Evolutionary conservation across 441 rosid species (phyloP).

Genomic region (Eutrema salsugineum): DNA sequence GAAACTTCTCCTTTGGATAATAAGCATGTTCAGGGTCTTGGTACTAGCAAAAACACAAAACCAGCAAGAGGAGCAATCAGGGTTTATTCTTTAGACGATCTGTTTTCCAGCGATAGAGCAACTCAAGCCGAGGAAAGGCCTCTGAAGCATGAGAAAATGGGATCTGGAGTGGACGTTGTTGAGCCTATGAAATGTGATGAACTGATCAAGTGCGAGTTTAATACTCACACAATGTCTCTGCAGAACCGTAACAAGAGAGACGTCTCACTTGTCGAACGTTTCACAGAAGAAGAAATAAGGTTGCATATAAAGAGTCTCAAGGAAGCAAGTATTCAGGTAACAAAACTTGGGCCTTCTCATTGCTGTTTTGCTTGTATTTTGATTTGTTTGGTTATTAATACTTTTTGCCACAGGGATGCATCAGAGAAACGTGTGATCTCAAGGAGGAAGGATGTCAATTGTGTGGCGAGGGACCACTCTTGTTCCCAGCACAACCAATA

Average conservation of each 20-base stretch:
- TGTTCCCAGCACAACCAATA: slow-evolving; percentile 46
- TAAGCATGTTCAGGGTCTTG: background rate
- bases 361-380: background rate
- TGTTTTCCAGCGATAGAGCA: background rate
- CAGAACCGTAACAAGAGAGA: slow-evolving; percentile 26
- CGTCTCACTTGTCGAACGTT: slow-evolving; percentile 53
- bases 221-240: background rate
- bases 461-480: slow-evolving; percentile 41
- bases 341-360: background rate
- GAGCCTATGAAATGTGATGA: slow-evolving; percentile 10
- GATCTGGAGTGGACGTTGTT: background rate
- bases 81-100: background rate
- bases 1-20: background rate
- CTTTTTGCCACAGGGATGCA: slow-evolving; percentile 17
- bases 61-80: background rate
- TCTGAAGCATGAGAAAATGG: background rate
- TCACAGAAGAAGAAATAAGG: slow-evolving; percentile 53
- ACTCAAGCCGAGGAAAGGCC: background rate
- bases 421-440: background rate
- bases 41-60: background rate
- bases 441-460: slow-evolving; percentile 47
- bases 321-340: slow-evolving; percentile 42
- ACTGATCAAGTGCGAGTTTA: background rate
- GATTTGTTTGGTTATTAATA: background rate
- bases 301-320: slow-evolving; percentile 55